Evolutionary conservation across 1,284 basidiomycete species (phyloP).

Genomic region (Boletus mariae): DNA sequence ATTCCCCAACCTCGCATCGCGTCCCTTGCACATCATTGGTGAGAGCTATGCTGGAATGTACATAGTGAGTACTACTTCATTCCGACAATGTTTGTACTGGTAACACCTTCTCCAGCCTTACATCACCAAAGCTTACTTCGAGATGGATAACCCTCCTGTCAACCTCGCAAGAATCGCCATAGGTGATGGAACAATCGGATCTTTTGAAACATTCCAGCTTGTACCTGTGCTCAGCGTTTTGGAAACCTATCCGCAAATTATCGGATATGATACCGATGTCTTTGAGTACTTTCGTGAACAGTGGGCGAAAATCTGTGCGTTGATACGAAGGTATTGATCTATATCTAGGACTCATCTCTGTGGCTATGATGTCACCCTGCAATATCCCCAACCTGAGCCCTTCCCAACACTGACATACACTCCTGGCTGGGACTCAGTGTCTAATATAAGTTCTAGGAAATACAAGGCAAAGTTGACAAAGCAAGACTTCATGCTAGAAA

Average conservation of each 20-base stretch:
- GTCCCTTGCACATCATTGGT: slow-evolving; percentile 61
- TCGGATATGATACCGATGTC: slow-evolving; percentile 50
- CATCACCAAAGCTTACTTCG: slow-evolving; percentile 65
- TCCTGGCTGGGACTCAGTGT: slow-evolving; percentile 24
- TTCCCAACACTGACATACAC: slow-evolving; percentile 47
- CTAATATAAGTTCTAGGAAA: slow-evolving; percentile 24
- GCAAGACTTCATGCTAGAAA: slow-evolving; percentile 20
- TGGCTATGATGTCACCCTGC: slow-evolving; percentile 62
- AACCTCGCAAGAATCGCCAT: slow-evolving; percentile 62
- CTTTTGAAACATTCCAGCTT: slow-evolving; percentile 39
- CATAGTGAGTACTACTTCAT: slow-evolving; percentile 41
- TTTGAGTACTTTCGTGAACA: slow-evolving; percentile 66
- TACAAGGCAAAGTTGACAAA: slow-evolving; percentile 19
- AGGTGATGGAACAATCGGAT: slow-evolving; percentile 58
- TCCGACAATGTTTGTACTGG: background rate
- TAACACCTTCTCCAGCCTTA: slow-evolving; percentile 47
- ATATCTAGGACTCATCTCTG: slow-evolving; percentile 53
- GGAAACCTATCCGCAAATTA: slow-evolving; percentile 48
- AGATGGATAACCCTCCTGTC: slow-evolving; percentile 56
- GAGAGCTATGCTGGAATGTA: slow-evolving; percentile 67
- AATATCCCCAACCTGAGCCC: slow-evolving; percentile 60
- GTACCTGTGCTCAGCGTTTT: slow-evolving; percentile 56
- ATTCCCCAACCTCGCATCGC: slow-evolving; percentile 57
- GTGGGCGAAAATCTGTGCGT: slow-evolving; percentile 37
- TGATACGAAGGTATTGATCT: background rate